Evolutionary conservation across 306 rosid genomes (phyloP).

Genomic region (Coriaria nepalensis): DNA sequence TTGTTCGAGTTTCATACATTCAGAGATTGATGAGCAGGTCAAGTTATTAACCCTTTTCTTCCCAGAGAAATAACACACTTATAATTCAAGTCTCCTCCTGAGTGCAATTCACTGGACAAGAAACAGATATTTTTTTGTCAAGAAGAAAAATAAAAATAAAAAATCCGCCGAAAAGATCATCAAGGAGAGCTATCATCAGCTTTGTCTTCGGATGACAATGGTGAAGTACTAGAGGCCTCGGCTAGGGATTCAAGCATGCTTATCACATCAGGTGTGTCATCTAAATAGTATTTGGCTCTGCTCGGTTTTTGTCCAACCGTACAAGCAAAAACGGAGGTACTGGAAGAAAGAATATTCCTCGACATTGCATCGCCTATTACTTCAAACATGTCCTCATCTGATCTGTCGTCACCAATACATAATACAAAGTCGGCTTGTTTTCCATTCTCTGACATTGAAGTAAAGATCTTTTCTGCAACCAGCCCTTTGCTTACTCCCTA

Average conservation of each 20-base stretch:
- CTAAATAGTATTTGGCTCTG: constrained; percentile 64
- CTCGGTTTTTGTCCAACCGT: constrained; percentile 83
- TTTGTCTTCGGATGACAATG: constrained; percentile 12
- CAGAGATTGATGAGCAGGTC: too few relatives aligned
- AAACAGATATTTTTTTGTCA: too few relatives aligned
- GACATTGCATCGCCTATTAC: constrained; percentile 35
- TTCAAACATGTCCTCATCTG: constrained; percentile 92
- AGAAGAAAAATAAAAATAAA: too few relatives aligned
- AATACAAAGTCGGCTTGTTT: constrained; percentile 65
- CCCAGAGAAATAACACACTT: too few relatives aligned
- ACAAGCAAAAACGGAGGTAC: constrained; percentile 53
- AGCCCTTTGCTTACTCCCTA: constrained; percentile 74
- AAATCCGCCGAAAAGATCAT: neutral
- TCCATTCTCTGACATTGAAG: constrained; percentile 47
- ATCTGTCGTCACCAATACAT: constrained; percentile 82
- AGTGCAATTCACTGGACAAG: too few relatives aligned
- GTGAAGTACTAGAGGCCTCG: constrained; percentile 22
- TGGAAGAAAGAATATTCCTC: constrained; percentile 37
- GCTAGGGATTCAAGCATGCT: constrained; percentile 57
- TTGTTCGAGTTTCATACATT: too few relatives aligned
- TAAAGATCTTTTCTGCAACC: constrained; percentile 55
- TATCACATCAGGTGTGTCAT: constrained; percentile 48
- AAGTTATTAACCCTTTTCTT: too few relatives aligned
- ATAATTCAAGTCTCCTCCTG: too few relatives aligned
- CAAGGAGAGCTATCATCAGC: constrained; percentile 24